Percentiles rank a stretch among this genome's conserved stretches.
Conservation (phyloP, 257 asterid species). For the Solanum phureja region DNA sequence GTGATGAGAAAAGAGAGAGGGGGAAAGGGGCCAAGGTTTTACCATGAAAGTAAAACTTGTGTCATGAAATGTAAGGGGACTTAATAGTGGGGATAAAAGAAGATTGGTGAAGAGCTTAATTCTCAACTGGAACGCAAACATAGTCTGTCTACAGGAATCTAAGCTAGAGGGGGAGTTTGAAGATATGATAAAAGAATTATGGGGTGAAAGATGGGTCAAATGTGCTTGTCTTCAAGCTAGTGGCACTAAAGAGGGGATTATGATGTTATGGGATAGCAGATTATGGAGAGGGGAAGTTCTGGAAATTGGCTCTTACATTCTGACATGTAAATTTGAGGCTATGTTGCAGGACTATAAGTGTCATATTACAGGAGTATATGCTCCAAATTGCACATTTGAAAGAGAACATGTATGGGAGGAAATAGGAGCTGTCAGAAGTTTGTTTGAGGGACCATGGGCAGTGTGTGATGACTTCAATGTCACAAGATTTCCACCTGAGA, state of each 20-base stretch:
- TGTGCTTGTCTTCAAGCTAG: neutral
- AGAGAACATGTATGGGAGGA: no score
- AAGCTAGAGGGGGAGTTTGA: neutral
- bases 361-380: no score
- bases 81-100: no score
- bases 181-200: neutral
- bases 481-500: no score
- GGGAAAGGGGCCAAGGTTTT: neutral
- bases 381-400: no score
- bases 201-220: neutral
- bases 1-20: neutral
- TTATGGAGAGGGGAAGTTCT: neutral
- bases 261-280: neutral
- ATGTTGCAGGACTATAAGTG: neutral
- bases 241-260: neutral
- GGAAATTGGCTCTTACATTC: neutral
- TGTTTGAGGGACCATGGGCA: no score
- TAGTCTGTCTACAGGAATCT: no score
- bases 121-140: no score
- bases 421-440: no score
- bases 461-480: no score
- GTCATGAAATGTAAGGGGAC: no score
- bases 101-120: no score
- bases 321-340: neutral
- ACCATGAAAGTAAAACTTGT: neutral